Conservation (phyloP, 2,329 filamentous ascomycete genomes). For the Plenodomus lindquistii region DNA sequence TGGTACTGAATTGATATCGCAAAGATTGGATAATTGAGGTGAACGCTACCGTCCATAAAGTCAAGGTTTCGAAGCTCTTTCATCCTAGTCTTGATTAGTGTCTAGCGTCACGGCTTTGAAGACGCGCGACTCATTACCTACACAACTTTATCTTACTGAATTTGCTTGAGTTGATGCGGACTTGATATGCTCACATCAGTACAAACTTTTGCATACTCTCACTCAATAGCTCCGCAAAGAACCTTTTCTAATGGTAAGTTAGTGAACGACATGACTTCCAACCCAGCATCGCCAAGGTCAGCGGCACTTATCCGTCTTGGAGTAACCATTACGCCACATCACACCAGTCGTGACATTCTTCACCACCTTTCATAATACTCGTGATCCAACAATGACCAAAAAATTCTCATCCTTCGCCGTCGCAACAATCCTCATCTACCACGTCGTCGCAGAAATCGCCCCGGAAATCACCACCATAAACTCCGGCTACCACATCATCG, state of each 20-base stretch:
- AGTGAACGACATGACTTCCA: too few relatives aligned
- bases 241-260: too few relatives aligned
- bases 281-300: neutral
- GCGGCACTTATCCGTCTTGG: neutral
- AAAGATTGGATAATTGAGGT: neutral
- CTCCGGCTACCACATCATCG: slow-evolving; percentile 38
- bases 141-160: too few relatives aligned
- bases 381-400: neutral
- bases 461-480: slow-evolving; percentile 36
- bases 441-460: slow-evolving; percentile 21
- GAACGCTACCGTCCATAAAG: neutral
- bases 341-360: neutral
- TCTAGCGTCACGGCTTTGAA: neutral
- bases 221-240: too few relatives aligned
- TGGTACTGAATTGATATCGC: neutral
- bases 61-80: slow-evolving; percentile 1
- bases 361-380: neutral
- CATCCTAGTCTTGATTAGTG: slow-evolving; percentile 12
- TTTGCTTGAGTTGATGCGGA: too few relatives aligned
- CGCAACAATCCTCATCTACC: slow-evolving; percentile 1
- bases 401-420: neutral
- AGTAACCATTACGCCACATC: neutral
- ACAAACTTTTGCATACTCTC: too few relatives aligned
- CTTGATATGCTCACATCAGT: too few relatives aligned
- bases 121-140: too few relatives aligned